Evolutionary conservation across 176 grass and related monocot genomes (phyloP).

Genomic region (Bothriochloa decipiens): DNA sequence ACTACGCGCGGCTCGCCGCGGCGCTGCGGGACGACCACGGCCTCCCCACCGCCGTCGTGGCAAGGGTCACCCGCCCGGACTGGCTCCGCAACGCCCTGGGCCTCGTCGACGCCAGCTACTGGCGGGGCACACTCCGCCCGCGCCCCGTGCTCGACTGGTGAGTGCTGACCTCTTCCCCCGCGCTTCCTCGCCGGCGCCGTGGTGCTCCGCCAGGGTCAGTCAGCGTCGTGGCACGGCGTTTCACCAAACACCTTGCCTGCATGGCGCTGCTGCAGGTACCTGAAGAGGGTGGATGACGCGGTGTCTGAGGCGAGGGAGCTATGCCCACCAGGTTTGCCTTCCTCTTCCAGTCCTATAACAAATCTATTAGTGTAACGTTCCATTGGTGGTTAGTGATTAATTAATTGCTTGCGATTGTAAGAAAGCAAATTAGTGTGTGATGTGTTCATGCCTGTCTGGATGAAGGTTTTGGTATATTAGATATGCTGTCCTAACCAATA

Average conservation of each 20-base stretch:
- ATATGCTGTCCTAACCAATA: too few relatives aligned
- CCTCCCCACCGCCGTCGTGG: constrained; percentile 66
- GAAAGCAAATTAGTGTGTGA: background rate
- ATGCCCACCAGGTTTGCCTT: constrained; percentile 41
- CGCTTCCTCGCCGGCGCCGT: too few relatives aligned
- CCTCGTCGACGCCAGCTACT: constrained; percentile 73
- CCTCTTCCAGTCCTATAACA: background rate
- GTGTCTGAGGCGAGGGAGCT: constrained; percentile 66
- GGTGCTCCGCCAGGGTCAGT: background rate
- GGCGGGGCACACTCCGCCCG: constrained; percentile 75
- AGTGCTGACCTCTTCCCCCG: too few relatives aligned
- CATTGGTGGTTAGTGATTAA: background rate
- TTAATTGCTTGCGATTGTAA: background rate
- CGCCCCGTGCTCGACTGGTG: constrained; percentile 85
- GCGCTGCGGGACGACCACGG: constrained; percentile 69
- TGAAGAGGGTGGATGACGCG: constrained; percentile 69
- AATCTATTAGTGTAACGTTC: background rate
- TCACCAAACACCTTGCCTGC: constrained; percentile 15
- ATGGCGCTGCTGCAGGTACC: constrained; percentile 53
- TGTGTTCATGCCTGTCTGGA: background rate
- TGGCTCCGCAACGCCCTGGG: constrained; percentile 93
- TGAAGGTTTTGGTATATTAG: background rate
- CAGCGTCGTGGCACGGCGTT: background rate
- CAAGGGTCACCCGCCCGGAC: constrained; percentile 71
- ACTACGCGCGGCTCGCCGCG: constrained; percentile 63